Base-by-base conservation (phyloP, 1,284 basidiomycete genomes). In the Irpex sp. region DNA sequence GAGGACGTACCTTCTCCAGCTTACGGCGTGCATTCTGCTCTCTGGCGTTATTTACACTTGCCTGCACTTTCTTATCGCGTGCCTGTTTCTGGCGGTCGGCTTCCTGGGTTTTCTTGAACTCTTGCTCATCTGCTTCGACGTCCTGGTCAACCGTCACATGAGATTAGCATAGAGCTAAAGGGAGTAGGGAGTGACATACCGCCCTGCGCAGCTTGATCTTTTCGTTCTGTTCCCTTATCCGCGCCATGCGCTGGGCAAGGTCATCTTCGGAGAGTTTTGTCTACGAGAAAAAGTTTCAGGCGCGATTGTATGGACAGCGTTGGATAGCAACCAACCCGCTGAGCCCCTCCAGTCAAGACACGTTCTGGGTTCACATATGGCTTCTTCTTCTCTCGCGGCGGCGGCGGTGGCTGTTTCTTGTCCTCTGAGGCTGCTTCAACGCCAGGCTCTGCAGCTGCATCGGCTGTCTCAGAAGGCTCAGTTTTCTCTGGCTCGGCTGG, bases 301-400 rank as follows among this genome's bases (percentile, higher is more conserved):
- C 52, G 61, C 56, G 36, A 37, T 52, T 57, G 52, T 8, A 48
- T 11, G 64, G 62, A 61, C 15, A 21, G 54, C 36, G 9, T 19
- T 40, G 44, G 55, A 60, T 5, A 51, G 52, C 37, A 62, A 77
- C 82, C 63, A 73, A 91, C 90, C 71, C 88, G 81, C 68, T 88
- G 87, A 47, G 80, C 68, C n/a, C 90, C 90, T 11, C 91, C 90
- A 8, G 91, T 92, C 77, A 84, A 90, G 76, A 92, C 86, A 71
- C 91, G 87, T 70, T 91, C 88, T 11, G 81, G 85, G 72, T 92
- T 91, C 54, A 89, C 79, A 78, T 92, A 93, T 3, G 88, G 88
- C 61, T 71, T 73, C 69, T 76, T 75, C 67, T 74, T 74, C 63
- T 74, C 71, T 65, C 69, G 71, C 38, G 65, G 40, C 3, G 68